Evolutionary conservation across 1,284 basidiomycete species (phyloP).

Genomic region (Ceratobasidium papillatum): DNA sequence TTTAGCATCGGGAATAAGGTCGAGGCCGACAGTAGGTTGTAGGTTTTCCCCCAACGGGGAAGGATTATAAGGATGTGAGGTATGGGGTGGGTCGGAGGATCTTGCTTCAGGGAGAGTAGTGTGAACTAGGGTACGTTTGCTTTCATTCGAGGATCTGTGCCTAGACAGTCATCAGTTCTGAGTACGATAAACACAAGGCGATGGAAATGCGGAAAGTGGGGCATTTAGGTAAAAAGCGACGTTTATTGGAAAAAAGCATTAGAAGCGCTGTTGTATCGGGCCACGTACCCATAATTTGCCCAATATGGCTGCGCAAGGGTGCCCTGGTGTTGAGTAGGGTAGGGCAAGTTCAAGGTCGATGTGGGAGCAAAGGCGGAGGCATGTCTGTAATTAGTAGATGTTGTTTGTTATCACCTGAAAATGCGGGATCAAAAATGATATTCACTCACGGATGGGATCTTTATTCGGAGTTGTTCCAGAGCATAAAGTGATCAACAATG

Average conservation of each 20-base stretch:
- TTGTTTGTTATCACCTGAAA: constrained; percentile 26
- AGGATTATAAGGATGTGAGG: constrained; percentile 20
- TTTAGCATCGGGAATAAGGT: constrained; percentile 10
- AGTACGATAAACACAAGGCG: neutral
- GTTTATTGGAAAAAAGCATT: constrained; percentile 25
- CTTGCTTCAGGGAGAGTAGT: neutral
- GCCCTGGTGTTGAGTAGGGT: constrained; percentile 25
- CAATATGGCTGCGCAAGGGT: constrained; percentile 41
- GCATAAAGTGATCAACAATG: neutral
- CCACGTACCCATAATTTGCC: constrained; percentile 41
- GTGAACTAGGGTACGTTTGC: constrained; percentile 13
- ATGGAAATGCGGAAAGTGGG: constrained; percentile 7
- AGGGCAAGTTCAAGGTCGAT: constrained; percentile 5
- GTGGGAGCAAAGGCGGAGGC: constrained; percentile 21
- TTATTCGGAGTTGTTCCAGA: constrained; percentile 33
- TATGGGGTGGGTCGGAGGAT: neutral
- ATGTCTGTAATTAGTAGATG: constrained; percentile 13
- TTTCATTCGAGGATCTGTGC: constrained; percentile 18
- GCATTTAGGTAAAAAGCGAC: constrained; percentile 26
- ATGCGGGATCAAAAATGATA: constrained; percentile 40
- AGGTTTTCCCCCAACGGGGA: neutral
- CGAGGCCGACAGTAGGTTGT: constrained; percentile 14
- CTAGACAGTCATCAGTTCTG: constrained; percentile 9
- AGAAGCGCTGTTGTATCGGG: constrained; percentile 37
- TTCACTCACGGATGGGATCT: constrained; percentile 35